Evolutionary conservation across 352 stramenopile genomes (phyloP), one percentile per base, ranked within the genome.

Genomic region (Phytophthora citrophthora): DNA sequence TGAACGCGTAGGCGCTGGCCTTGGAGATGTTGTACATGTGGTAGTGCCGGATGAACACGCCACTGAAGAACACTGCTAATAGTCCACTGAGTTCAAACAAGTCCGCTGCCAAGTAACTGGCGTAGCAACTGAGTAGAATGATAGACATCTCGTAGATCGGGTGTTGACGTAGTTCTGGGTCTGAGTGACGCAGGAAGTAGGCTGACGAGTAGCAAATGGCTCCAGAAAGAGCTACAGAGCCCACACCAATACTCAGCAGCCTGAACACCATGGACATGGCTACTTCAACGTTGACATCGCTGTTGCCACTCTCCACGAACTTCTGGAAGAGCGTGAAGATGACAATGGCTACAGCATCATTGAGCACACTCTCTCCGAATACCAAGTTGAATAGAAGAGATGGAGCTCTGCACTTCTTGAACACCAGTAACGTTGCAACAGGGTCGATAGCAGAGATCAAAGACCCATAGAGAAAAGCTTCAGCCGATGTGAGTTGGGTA

Each of bases 401-500:
- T 15, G 83, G 83, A 5, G 79, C 83, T 27, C 77, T 54, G 39
- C 76, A 79, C 46, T 93, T 94, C 55, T 95, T 90, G 73, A 98
- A 97, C n/a, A 97, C 88, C 2, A 93, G 64, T 34, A 98, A 70
- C 24, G 91, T 97, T 12, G 90, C 89, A 27, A 98, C 91, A 15
- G 94, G 90, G 72, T 98, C 93, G 31, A 97, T 97, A 5, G 91
- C 88, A 26, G 84, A 95, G 56, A 98, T 95, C 16, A 98, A 76
- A 13, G 90, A 83, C 32, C 91, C 92, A 65, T 97, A 98, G 0
- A 96, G 78, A 20, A 97, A 83, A 0, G 90, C 79, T 61, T 98
- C 93, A 4, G 87, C 79, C 0, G 92, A 82, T 26, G 77, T 86
- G 27, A 96, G 77, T 27, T 76, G 66, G 27, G 90, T 94, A 46